These are phyloP conservation scores for Mortierella sp. DNA, from an alignment of 371 early-diverging fungal genomes.

Conservation along the genomic window DNA sequence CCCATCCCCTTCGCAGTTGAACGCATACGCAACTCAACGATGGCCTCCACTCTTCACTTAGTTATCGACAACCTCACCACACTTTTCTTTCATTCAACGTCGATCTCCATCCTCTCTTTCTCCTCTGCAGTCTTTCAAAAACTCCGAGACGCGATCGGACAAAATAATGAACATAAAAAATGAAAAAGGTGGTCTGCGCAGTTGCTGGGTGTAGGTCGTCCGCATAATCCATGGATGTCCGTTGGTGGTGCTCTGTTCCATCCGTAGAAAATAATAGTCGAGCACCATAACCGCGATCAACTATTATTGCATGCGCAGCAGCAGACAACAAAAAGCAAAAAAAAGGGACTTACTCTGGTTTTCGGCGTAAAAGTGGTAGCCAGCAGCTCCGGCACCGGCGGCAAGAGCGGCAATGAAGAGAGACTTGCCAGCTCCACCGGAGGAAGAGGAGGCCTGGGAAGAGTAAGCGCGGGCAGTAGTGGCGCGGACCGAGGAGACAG, in stretches of 20 bases:
- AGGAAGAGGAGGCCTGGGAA: slow-evolving; percentile 26
- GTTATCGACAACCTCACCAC: neutral
- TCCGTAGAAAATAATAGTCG: neutral
- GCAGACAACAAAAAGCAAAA: neutral
- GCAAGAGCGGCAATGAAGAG: slow-evolving; percentile 63
- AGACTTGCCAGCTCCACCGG: slow-evolving; percentile 30
- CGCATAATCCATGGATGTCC: neutral
- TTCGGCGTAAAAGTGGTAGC: slow-evolving; percentile 64
- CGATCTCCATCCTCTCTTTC: neutral
- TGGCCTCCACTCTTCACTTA: neutral
- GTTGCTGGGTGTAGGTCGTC: neutral
- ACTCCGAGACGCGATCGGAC: slow-evolving; percentile 20
- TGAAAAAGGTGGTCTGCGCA: slow-evolving; percentile 27
- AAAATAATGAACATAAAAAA: slow-evolving; percentile 6
- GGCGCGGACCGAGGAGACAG: slow-evolving; percentile 36
- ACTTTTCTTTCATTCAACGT: neutral
- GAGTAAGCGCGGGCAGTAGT: slow-evolving; percentile 45
- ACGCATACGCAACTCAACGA: neutral
- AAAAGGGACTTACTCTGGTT: slow-evolving; percentile 35
- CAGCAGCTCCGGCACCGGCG: slow-evolving; percentile 65
- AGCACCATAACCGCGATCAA: neutral
- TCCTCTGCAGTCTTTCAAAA: neutral
- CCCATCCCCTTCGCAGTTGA: neutral
- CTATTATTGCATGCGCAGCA: neutral
- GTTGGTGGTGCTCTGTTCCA: neutral